Evolutionary conservation across 305 asterid species (phyloP), one percentile per base, ranked within the genome.

Genomic region (Fraxinus paxiana): DNA sequence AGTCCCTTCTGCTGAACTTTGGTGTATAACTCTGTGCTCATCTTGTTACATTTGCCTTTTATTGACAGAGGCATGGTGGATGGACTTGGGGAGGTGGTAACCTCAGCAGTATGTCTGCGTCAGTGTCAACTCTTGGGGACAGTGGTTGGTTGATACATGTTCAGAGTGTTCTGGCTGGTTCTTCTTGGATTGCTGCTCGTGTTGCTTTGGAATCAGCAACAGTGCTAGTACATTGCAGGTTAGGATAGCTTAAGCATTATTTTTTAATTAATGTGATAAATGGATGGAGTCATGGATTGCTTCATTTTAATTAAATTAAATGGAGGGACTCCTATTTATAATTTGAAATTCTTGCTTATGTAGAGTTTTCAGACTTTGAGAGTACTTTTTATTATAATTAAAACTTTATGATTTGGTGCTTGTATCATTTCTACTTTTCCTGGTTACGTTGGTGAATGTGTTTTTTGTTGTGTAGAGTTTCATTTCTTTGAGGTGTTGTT

Each of bases 101-200:
- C 85, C 95, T 96, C 85, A 96, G 99, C 91, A 94, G 99, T 83
- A 96, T 96, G 99, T 96, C 99, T 81, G 98, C 99, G 73, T 96
- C 99, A 33, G 98, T 96, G 83, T 92, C 99, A 74, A 92, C 97
- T 77, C 93, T 96, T 79, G 99, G 99, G 79, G 99, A 92, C 83
- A 94, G 94, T 82, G 98, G 98, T 84, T 96, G 99, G 99, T 87
- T 96, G 86, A 94, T 91, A 88, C 98, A 96, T 84, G 97, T 96
- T 65, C 99, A 96, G 83, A 94, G 90, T 87, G 93, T 96, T 79
- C 88, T 96, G 86, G 99, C 98, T 84, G 99, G 99, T 82, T 91
- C 99, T 71, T 97, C 98, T 81, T 96, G 99, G 99, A 92, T 96
- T 86, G 99, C 99, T 91, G 98, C 98, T 61, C 99, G 98, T 65